Percentiles rank a stretch among this genome's conserved stretches.
phyloP scores from a whole-genome alignment of 805 yeast species.

The Yarrowia porcina region DNA sequence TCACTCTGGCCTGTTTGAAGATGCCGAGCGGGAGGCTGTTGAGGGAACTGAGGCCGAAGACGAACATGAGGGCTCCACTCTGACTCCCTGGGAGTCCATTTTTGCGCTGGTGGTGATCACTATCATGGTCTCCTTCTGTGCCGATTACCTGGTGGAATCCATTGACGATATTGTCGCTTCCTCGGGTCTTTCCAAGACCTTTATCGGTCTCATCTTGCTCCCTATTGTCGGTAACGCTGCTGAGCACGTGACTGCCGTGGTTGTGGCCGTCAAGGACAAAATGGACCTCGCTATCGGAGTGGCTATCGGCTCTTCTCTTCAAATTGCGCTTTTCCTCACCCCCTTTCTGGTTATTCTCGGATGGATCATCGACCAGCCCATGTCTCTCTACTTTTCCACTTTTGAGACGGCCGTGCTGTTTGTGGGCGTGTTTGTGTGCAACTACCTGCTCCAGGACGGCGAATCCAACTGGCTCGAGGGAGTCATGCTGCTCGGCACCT shows the following conservation, averaged over 20 bases:
- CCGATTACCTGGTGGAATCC: constrained; percentile 90
- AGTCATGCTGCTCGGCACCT: constrained; percentile 82
- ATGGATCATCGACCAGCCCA: constrained; percentile 88
- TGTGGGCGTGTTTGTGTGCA: constrained; percentile 82
- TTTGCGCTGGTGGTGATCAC: constrained; percentile 60
- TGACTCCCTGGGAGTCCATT: constrained; percentile 56
- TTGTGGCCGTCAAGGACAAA: constrained; percentile 92
- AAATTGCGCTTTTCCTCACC: constrained; percentile 90
- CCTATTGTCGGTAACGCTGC: constrained; percentile 99
- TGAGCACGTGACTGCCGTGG: constrained; percentile 94
- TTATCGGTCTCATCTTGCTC: constrained; percentile 86
- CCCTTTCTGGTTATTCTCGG: constrained; percentile 93
- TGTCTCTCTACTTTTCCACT: constrained; percentile 87
- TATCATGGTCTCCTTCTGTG: constrained; percentile 78
- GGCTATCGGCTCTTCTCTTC: constrained; percentile 93
- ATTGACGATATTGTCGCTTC: constrained; percentile 83
- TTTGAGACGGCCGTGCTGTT: constrained; percentile 92
- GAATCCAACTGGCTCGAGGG: constrained; percentile 98
- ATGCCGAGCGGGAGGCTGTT: constrained; percentile 42
- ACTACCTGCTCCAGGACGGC: constrained; percentile 86
- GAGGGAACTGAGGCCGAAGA: constrained; percentile 37
- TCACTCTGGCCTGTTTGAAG: constrained; percentile 74
- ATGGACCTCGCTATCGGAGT: constrained; percentile 98
- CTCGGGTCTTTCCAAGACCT: constrained; percentile 88
- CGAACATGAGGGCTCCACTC: constrained; percentile 41